Base-by-base conservation (phyloP, 352 stramenopile species). In the Globisporangium nodosum region DNA sequence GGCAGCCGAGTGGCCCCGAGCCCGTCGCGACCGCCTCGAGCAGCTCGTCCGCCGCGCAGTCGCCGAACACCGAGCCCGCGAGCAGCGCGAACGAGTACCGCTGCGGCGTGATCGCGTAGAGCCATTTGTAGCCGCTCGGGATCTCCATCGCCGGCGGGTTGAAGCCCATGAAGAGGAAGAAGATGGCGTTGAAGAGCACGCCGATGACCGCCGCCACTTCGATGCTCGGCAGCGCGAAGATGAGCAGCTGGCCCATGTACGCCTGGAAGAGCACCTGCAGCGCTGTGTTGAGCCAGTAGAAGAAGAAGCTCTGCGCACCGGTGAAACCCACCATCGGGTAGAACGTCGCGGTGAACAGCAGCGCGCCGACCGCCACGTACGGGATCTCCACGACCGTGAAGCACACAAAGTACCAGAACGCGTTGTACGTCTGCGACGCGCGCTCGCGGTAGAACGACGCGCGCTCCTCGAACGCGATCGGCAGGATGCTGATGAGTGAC, bases 401-500 rank as follows among this genome's bases (percentile, higher is more conserved):
- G 18, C 81, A 71, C 4, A 94, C 51, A 45, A 73, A 74, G 49
- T 97, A 90, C 52, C 81, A 75, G 15, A 70, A 46, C 39, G 78
- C 57, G 20, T 72, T 68, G 57, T 97, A 98, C 69, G 92, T 96
- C 52, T 82, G 59, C 1, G 84, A 77, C n/a, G 80, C 73, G 35
- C 90, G 84, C 61, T 97, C 89, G 3, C 87, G 70, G 71, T 97
- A 97, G 64, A 93, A 97, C 45, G 89, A 81, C 37, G 85, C 84
- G 45, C 92, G 78, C 52, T 97, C 86, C 48, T 81, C 71, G 54
- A 85, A 74, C 47, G 94, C 73, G 12, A 96, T 65, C 11, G 85
- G 73, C 3, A 96, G 49, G 18, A 88, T 73, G 4, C 66, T 85
- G 49, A 89, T 71, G 52, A 96, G 75, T 33, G 73, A 78, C 18